Evolutionary conservation across 805 yeast genomes (phyloP), one percentile per base, ranked within the genome.

Genomic region (Kuraishia floccosa): DNA sequence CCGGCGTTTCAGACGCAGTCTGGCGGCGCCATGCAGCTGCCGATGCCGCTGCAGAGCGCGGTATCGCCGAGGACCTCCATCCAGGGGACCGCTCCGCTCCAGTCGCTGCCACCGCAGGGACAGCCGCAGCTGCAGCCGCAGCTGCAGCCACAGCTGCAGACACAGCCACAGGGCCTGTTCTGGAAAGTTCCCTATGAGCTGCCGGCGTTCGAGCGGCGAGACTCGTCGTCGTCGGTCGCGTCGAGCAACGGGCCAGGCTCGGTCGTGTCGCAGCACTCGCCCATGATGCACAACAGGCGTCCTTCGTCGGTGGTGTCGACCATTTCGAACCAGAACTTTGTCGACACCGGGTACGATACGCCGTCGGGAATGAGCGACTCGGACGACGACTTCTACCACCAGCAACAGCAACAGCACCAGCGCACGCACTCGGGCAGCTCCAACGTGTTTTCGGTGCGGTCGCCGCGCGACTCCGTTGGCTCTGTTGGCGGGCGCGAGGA

Each of bases 171-270:
- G 22, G 27, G 45, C 3, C 39, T 54, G 25, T 69, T 72, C 47
- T 72, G 79, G 79, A 72, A 69, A 41, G 78, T 70, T 4, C 78
- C 78, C 5, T 68, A 68, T 42, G 74, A 69, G 37, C 63, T 69
- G 65, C 75, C 76, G 0, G 33, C 40, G 18, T 42, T 30, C 35
- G 46, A 56, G 18, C 44, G 70, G 27, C 47, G 72, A 30, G 58
- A 60, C 3, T 68, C 76, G 2, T 48, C 66, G 4, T 76, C 69
- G 36, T 68, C 75, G 3, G 44, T 68, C 4, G 54, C 66, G 25
- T 68, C 76, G 1, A n/a, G n/a, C n/a, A n/a, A n/a, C n/a, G n/a
- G n/a, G n/a, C n/a, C n/a, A n/a, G n/a, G n/a, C n/a, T 60, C 64
- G 11, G 58, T 66, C 21, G 60, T 66, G 23, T 56, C 55, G 10